Conservation (phyloP, 768 basidiomycete genomes). For the Russula lepida region DNA sequence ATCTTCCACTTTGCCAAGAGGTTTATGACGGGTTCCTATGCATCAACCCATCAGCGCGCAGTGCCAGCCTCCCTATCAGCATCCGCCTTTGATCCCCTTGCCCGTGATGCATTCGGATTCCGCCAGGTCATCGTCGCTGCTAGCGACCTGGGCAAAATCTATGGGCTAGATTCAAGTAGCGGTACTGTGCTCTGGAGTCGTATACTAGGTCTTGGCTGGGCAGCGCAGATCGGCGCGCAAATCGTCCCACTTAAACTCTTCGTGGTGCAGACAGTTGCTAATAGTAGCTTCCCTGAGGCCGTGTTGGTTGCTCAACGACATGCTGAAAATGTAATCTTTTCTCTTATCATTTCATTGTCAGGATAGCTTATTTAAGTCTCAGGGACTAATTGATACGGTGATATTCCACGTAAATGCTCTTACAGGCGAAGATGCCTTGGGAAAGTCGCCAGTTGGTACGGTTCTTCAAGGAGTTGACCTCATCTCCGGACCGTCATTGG, state of each 20-base stretch:
- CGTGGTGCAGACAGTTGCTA: conserved; percentile 41
- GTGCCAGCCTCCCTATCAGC: conserved; percentile 27
- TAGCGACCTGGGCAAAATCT: conserved; percentile 65
- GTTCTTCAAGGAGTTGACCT: conserved; percentile 52
- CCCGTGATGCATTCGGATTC: conserved; percentile 80
- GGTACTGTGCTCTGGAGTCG: conserved; percentile 77
- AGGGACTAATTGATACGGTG: conserved; percentile 63
- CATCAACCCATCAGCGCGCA: conserved; percentile 36
- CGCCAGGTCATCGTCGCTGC: conserved; percentile 72
- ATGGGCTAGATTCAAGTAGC: conserved; percentile 71
- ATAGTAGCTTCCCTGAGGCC: conserved; percentile 43
- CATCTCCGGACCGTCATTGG: conserved; percentile 49
- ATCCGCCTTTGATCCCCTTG: conserved; percentile 33
- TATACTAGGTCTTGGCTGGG: conserved; percentile 66
- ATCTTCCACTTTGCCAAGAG: conserved; percentile 56
- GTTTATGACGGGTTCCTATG: conserved; percentile 62
- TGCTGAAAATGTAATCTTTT: conserved; percentile 46
- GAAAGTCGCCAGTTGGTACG: conserved; percentile 28
- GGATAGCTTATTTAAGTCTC: conserved; percentile 8
- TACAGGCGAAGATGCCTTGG: conserved; percentile 57
- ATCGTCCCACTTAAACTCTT: conserved; percentile 57
- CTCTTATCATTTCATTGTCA: neutral
- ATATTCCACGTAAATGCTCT: conserved; percentile 69
- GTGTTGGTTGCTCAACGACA: conserved; percentile 53
- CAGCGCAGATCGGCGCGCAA: conserved; percentile 44